A percentile compares a stretch with the other conserved stretches of the same genome.
phyloP scores from a whole-genome alignment of 192 early-diverging fungal genomes.

The Coemansia asiatica region DNA sequence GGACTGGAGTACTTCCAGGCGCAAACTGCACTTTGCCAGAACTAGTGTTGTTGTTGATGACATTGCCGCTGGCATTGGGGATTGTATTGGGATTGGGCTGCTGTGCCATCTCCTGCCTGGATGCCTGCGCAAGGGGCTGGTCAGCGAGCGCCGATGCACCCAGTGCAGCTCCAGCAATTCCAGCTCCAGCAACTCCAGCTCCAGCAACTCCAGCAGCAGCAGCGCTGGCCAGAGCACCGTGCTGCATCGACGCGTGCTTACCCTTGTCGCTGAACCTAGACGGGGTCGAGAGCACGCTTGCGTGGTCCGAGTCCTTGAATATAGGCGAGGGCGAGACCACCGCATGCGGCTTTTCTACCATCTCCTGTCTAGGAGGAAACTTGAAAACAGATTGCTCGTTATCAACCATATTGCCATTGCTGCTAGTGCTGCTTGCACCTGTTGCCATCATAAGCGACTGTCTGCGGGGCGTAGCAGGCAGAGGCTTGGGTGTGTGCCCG shows the following conservation, averaged over 20 bases:
- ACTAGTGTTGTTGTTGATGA: background rate
- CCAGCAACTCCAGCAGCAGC: too few relatives aligned
- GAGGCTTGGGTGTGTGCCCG: conserved; percentile 21
- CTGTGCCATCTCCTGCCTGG: conserved; percentile 34
- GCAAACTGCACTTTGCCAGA: background rate
- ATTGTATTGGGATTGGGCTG: background rate
- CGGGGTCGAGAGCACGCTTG: background rate
- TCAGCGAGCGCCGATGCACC: too few relatives aligned
- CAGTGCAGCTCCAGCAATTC: background rate
- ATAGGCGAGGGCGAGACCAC: conserved; percentile 25
- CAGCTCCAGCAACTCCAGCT: too few relatives aligned
- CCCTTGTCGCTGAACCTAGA: background rate
- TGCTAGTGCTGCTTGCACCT: background rate
- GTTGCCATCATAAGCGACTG: background rate
- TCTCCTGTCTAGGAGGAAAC: conserved; percentile 25
- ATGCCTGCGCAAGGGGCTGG: background rate
- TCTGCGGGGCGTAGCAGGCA: conserved; percentile 32
- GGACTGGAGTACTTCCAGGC: conserved; percentile 10
- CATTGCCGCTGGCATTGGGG: too few relatives aligned
- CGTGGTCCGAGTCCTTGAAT: conserved; percentile 11
- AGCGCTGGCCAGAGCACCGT: background rate
- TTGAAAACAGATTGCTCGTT: conserved; percentile 25
- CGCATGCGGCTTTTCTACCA: conserved; percentile 1
- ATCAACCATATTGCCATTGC: background rate
- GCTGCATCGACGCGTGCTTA: background rate